Conservation (phyloP, 2,329 filamentous ascomycete genomes). For the Fusarium sp. region DNA sequence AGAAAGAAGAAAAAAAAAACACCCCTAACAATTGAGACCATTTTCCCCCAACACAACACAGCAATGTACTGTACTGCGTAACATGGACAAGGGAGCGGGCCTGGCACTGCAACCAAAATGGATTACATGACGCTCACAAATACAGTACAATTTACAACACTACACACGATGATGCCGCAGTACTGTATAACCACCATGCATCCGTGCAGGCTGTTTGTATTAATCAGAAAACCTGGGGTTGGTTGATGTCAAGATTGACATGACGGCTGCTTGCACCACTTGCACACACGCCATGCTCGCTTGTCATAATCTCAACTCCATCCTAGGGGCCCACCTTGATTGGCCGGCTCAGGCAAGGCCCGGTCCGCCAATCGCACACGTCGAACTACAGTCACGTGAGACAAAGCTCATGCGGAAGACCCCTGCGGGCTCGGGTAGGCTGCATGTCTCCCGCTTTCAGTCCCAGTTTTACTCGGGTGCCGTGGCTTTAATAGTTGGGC, state of each 20-base stretch:
- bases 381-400: conserved; percentile 51
- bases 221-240: conserved; percentile 35
- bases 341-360: conserved; percentile 47
- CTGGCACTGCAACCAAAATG: conserved; percentile 15
- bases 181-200: neutral
- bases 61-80: neutral
- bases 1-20: neutral
- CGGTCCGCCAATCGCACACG: conserved; percentile 55
- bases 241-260: conserved; percentile 39
- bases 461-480: conserved; percentile 46
- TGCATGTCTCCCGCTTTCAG: conserved; percentile 50
- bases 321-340: conserved; percentile 30
- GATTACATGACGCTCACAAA: conserved; percentile 37
- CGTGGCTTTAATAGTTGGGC: conserved; percentile 35
- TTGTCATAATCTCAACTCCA: conserved; percentile 35
- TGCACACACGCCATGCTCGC: conserved; percentile 21
- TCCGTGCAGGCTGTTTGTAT: too few relatives aligned
- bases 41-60: neutral
- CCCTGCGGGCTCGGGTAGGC: conserved; percentile 47
- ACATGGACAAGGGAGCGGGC: conserved; percentile 5
- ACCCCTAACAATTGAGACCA: conserved; percentile 8
- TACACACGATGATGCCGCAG: neutral
- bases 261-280: conserved; percentile 15
- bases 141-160: conserved; percentile 1
- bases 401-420: conserved; percentile 49